Evolutionary conservation across 1,284 basidiomycete genomes (phyloP), one percentile per base, ranked within the genome.

Genomic region (Trametes hirsuta): DNA sequence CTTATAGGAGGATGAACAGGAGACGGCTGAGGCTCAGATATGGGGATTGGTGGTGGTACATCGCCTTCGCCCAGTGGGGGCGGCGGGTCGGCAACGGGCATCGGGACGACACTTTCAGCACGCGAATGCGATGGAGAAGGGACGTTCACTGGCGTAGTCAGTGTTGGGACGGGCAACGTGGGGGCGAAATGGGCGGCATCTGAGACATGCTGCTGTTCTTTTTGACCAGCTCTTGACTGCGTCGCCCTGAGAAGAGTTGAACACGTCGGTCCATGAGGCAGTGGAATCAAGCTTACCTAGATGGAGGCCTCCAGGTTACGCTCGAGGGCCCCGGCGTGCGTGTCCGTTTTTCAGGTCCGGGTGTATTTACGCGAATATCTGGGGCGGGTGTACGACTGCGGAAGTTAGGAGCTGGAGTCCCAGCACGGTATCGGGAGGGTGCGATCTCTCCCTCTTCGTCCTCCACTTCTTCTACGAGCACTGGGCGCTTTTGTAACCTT

Each of bases 121-220:
- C 69, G 53, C 36, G 68, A 68, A 4, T 61, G 63, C 34, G 65
- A 65, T 3, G 70, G 67, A 1, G 72, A 68, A 44, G 58, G 63
- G 12, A 54, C 24, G 53, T 58, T 68, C 51, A 69, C 35, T 12
- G 76, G 71, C 14, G 65, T 64, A 1, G 66, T 62, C 11, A 70
- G 47, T 6, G 74, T 72, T 18, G 74, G 76, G 35, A 77, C 63
- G 4, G 74, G 76, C 14, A 74, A 62, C 0, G 69, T 69, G 1
- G 73, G 55, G 9, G 68, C 69, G 51, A 68, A 63, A 21, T 63
- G 65, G 24, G 68, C 66, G 12, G 68, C 49, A 14, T 76, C 76
- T 6, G 66, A 54, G 14, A 70, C 61, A 40, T 71, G 70, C 0
- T 69, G 69, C 6, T 66, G 59, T 21, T 55, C 53, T 36, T 59